Evolutionary conservation across 768 basidiomycete species (phyloP), one percentile per base, ranked within the genome.

Genomic region (Serendipita indica): DNA sequence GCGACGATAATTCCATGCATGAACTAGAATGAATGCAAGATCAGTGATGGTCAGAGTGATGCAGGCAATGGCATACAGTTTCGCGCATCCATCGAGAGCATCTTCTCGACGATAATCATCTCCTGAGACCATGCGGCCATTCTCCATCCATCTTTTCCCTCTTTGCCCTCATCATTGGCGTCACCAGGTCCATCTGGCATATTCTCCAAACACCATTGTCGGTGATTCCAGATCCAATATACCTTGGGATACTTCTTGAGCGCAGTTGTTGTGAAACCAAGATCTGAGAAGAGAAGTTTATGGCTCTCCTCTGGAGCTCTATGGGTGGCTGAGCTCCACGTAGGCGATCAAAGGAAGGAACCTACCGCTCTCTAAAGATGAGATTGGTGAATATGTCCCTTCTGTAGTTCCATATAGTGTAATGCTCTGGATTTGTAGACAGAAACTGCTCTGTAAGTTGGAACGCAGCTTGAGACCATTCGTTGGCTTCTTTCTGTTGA

Each of bases 141-240:
- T 64, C 79, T 82, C 93, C 92, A 97, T n/a, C 74, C 77, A 52
- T 76, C 64, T 7, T 69, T 65, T 57, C 79, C 75, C 1, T 68
- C 70, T n/a, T 74, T 73, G 0, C 69, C 70, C 49, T 73, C 71
- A 33, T 43, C 60, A 2, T 57, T 33, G 1, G 20, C 57, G 1
- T 68, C 64, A 28, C 72, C 74, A 0, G 89, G 89, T 1, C 83
- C 86, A 57, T 77, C 74, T 0, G 94, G 93, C 10, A 94, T 79
- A 58, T 84, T 80, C 68, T 86, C 84, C 1, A 99, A 79, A 66
- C 93, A 93, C 96, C 96, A 98, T 64, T 83, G 75, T 35, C 96
- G 81, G 65, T 99, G 92, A 67, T 92, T 97, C 96, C 96, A 99
- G 64, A 98, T 91, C 84, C 89, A 91, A 68, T 99, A 99, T 18